phyloP scores from a whole-genome alignment of 768 basidiomycete species.

The Strobilomyces dryophilus region DNA sequence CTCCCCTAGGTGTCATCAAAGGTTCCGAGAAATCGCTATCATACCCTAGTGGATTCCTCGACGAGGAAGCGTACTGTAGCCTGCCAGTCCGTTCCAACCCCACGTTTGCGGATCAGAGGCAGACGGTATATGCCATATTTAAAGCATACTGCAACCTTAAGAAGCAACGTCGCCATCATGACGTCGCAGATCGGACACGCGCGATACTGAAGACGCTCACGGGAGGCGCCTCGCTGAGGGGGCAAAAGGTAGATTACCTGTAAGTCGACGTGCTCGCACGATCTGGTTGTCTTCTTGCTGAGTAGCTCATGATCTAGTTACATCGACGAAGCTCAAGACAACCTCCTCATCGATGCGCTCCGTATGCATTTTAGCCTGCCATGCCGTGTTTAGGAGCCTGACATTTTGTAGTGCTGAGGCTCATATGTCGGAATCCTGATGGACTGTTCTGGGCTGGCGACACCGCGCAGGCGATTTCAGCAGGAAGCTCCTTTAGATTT shows the following conservation, averaged over 20 bases:
- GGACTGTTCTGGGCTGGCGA: slow-evolving; percentile 82
- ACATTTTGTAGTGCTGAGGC: slow-evolving; percentile 48
- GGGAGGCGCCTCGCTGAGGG: slow-evolving; percentile 28
- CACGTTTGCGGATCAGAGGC: slow-evolving; percentile 49
- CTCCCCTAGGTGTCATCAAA: slow-evolving; percentile 49
- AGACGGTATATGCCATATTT: slow-evolving; percentile 50
- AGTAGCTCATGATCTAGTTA: slow-evolving; percentile 35
- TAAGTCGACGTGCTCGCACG: slow-evolving; percentile 26
- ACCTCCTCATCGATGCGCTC: slow-evolving; percentile 61
- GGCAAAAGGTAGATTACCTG: slow-evolving; percentile 52
- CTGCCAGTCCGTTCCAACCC: slow-evolving; percentile 51
- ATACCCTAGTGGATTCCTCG: slow-evolving; percentile 37
- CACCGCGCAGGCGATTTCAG: slow-evolving; percentile 73
- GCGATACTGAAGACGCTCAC: slow-evolving; percentile 38
- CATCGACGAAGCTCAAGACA: slow-evolving; percentile 73
- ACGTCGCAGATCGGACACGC: slow-evolving; percentile 64
- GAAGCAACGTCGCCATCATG: slow-evolving; percentile 39
- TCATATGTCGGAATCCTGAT: slow-evolving; percentile 56
- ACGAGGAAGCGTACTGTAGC: slow-evolving; percentile 40
- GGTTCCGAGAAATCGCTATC: slow-evolving; percentile 56
- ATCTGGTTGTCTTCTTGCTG: background rate
- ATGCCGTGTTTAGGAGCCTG: background rate
- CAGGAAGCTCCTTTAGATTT: slow-evolving; percentile 69
- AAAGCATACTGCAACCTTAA: slow-evolving; percentile 47
- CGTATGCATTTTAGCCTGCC: slow-evolving; percentile 33